These are phyloP conservation scores for Pyrenopolyporus hunteri DNA, from an alignment of 495 filamentous ascomycete genomes.

Conservation along the genomic window DNA sequence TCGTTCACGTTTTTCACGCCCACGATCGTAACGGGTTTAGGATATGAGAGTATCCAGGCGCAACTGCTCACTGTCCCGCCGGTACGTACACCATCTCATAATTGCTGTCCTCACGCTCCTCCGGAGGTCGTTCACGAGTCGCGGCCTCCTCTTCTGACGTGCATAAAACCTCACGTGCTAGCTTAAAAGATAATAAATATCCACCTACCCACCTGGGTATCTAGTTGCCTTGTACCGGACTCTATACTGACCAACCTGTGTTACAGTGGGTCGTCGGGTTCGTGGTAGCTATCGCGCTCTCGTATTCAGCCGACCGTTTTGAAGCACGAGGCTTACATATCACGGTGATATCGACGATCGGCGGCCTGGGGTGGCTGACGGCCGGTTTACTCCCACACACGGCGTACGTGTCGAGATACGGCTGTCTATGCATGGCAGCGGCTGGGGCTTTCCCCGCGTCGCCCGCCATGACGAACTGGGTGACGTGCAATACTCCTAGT, in stretches of 20 bases:
- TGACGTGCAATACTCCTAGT: slow-evolving; percentile 26
- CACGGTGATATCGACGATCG: slow-evolving; percentile 14
- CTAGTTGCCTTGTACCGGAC: no score
- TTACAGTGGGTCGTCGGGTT: slow-evolving; percentile 33
- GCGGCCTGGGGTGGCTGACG: slow-evolving; percentile 27
- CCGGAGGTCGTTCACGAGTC: no score
- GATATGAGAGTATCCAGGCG: slow-evolving; percentile 66
- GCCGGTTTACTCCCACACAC: slow-evolving; percentile 24
- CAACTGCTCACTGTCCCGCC: slow-evolving; percentile 80
- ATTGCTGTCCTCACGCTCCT: not conserved
- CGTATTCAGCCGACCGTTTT: slow-evolving; percentile 28
- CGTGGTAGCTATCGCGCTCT: slow-evolving; percentile 22
- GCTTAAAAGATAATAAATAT: no score
- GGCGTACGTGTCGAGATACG: slow-evolving; percentile 27
- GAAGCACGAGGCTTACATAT: slow-evolving; percentile 20
- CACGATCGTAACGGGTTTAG: slow-evolving; percentile 71
- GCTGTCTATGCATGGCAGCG: slow-evolving; percentile 24
- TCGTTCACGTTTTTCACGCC: slow-evolving; percentile 82
- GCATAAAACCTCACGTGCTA: no score
- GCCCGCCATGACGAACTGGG: slow-evolving; percentile 24
- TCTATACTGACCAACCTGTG: no score
- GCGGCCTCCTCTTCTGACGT: no score
- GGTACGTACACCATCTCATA: slow-evolving; percentile 52
- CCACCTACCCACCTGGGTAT: no score
- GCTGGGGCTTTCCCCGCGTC: slow-evolving; percentile 25